phyloP scores from a whole-genome alignment of 2,329 filamentous ascomycete species.

The Aspergillus sp. region DNA sequence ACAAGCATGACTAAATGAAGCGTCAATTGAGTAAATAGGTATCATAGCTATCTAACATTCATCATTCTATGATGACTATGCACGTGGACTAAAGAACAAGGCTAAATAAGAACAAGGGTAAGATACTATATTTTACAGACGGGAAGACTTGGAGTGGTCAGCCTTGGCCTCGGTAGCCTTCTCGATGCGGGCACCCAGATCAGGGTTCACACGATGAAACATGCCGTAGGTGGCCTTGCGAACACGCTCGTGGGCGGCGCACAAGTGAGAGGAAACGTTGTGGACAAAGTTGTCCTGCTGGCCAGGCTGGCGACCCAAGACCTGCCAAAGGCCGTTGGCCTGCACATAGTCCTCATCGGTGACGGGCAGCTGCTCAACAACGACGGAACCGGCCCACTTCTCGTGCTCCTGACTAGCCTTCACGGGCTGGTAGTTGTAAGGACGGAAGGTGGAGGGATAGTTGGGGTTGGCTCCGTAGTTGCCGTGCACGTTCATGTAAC shows the following conservation, averaged over 20 bases:
- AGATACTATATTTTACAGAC: slow-evolving; percentile 26
- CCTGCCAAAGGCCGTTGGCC: slow-evolving; percentile 47
- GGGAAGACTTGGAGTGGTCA: slow-evolving; percentile 25
- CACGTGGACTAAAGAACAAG: not conserved
- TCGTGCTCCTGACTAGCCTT: slow-evolving; percentile 48
- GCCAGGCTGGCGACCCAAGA: slow-evolving; percentile 48
- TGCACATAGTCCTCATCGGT: slow-evolving; percentile 50
- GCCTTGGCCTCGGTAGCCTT: slow-evolving; percentile 53
- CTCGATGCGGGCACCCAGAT: slow-evolving; percentile 56
- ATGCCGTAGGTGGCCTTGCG: slow-evolving; percentile 62
- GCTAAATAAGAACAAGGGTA: not conserved
- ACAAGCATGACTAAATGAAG: not conserved
- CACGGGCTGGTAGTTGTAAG: slow-evolving; percentile 41
- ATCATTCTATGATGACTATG: not conserved
- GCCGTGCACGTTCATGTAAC: slow-evolving; percentile 66
- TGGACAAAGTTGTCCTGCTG: slow-evolving; percentile 64
- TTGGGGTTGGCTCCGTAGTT: slow-evolving; percentile 64
- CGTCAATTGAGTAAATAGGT: not conserved
- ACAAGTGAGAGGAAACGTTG: slow-evolving; percentile 62
- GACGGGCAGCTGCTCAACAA: slow-evolving; percentile 45
- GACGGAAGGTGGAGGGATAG: slow-evolving; percentile 51
- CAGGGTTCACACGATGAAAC: slow-evolving; percentile 59
- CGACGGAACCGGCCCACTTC: slow-evolving; percentile 45
- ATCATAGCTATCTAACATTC: not conserved
- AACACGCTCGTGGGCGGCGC: slow-evolving; percentile 56